Evolutionary conservation across 2,329 filamentous ascomycete genomes (phyloP).

Genomic region (Septoria linicola): DNA sequence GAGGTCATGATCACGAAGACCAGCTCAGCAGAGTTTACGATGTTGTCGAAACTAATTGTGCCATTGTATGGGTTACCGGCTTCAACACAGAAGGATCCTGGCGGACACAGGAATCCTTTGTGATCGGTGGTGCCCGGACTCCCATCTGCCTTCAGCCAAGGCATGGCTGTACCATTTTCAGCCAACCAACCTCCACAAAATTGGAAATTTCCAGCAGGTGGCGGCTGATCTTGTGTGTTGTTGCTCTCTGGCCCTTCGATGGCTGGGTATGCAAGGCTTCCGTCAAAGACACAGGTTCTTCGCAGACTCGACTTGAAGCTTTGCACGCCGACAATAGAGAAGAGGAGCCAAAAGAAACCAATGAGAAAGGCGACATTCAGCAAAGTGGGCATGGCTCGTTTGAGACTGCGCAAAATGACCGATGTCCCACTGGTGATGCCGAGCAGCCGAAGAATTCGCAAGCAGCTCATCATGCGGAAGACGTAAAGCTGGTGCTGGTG

Average conservation of each 20-base stretch:
- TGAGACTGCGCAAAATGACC: constrained; percentile 90
- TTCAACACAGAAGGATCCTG: constrained; percentile 79
- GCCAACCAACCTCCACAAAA: constrained; percentile 85
- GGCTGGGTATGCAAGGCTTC: constrained; percentile 34
- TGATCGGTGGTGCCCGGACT: constrained; percentile 51
- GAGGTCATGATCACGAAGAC: constrained; percentile 99
- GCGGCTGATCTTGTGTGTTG: constrained; percentile 27
- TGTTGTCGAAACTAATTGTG: constrained; percentile 94
- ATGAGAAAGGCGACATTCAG: constrained; percentile 93
- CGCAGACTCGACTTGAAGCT: constrained; percentile 67
- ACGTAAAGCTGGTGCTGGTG: constrained; percentile 72
- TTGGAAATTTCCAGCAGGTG: constrained; percentile 57
- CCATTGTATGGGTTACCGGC: constrained; percentile 74
- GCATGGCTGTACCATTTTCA: constrained; percentile 54
- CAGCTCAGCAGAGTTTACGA: constrained; percentile 83
- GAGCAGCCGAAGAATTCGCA: constrained; percentile 87
- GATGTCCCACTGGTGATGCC: constrained; percentile 91
- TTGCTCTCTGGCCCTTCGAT: no score
- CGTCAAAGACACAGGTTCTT: constrained; percentile 51
- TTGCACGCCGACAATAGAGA: constrained; percentile 94
- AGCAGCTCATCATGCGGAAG: constrained; percentile 93
- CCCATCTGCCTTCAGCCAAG: constrained; percentile 67
- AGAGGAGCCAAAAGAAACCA: constrained; percentile 95
- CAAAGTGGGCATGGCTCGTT: constrained; percentile 88
- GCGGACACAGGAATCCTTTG: constrained; percentile 88